Conservation (phyloP, 805 yeast genomes). For the Kodamaea leandrae region DNA sequence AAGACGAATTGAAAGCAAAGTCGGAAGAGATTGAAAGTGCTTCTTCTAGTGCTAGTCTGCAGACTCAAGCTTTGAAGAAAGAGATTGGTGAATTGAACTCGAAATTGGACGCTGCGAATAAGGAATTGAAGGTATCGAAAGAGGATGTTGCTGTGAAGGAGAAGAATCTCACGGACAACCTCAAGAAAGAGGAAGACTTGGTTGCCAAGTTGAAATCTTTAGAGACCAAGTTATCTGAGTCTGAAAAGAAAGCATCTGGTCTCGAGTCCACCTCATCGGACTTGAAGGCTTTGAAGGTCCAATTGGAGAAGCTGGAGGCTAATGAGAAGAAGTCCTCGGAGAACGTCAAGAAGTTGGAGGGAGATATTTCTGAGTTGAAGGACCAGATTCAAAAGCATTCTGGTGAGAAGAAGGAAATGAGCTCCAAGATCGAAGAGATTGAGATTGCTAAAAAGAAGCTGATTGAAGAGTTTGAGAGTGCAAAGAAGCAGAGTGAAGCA, state of each 20-base stretch:
- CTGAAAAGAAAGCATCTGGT: background rate
- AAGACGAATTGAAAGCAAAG: background rate
- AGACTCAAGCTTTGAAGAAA: background rate
- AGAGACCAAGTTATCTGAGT: conserved; percentile 3
- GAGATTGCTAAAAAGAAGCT: background rate
- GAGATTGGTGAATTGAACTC: background rate
- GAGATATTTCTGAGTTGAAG: conserved; percentile 8
- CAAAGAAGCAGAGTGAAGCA: background rate
- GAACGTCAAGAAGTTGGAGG: conserved; percentile 7
- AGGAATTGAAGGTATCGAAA: conserved; percentile 6
- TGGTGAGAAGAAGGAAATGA: background rate
- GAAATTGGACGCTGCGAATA: conserved; percentile 1
- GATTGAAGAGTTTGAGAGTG: background rate
- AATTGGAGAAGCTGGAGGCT: background rate
- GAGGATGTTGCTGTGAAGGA: conserved; percentile 5
- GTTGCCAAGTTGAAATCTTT: conserved; percentile 7
- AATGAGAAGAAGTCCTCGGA: background rate
- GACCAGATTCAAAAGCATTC: conserved; percentile 1
- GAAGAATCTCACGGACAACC: conserved; percentile 4
- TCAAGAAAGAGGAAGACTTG: conserved; percentile 5
- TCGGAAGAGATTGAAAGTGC: background rate
- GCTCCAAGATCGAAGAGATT: background rate
- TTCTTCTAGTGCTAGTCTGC: no score
- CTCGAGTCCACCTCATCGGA: background rate
- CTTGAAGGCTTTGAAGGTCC: background rate